These are phyloP conservation scores for Trichomonascus vanleenenianus DNA, from an alignment of 805 yeast species.

Conservation along the genomic window DNA sequence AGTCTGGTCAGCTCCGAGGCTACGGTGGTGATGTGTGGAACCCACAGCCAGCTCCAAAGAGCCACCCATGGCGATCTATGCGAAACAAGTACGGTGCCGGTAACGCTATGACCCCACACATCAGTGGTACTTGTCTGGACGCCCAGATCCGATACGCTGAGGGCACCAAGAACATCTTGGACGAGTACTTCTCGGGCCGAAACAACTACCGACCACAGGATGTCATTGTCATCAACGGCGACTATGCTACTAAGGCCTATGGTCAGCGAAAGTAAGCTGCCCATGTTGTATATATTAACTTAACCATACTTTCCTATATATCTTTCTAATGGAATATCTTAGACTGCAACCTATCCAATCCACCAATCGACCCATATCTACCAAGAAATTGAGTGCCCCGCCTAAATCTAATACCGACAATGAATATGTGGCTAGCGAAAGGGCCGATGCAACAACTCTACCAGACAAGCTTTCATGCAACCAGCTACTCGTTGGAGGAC, in stretches of 20 bases:
- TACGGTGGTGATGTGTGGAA: slow-evolving; percentile 84
- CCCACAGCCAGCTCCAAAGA: slow-evolving; percentile 75
- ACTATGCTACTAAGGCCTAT: slow-evolving; percentile 66
- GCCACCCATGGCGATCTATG: slow-evolving; percentile 73
- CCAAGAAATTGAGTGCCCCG: no score
- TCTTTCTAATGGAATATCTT: no score
- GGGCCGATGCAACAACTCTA: no score
- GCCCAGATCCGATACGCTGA: slow-evolving; percentile 69
- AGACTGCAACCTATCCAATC: no score
- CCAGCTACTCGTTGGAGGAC: no score
- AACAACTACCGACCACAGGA: slow-evolving; percentile 67
- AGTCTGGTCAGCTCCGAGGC: slow-evolving; percentile 62
- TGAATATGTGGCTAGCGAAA: no score
- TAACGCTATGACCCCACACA: slow-evolving; percentile 81
- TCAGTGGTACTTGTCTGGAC: slow-evolving; percentile 71
- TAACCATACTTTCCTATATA: no score
- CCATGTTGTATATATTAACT: no score
- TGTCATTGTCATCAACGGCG: slow-evolving; percentile 61
- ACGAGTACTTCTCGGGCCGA: slow-evolving; percentile 53
- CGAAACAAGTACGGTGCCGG: slow-evolving; percentile 61
- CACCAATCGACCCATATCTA: no score
- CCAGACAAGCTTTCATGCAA: no score
- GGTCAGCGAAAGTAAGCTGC: slow-evolving; percentile 32
- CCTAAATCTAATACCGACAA: no score
- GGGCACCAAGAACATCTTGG: slow-evolving; percentile 61